Percentiles rank a stretch among this genome's conserved stretches.
These are phyloP conservation scores for Stentor coeruleus DNA, from an alignment of 73 alveolate species.

Conservation along the genomic window DNA sequence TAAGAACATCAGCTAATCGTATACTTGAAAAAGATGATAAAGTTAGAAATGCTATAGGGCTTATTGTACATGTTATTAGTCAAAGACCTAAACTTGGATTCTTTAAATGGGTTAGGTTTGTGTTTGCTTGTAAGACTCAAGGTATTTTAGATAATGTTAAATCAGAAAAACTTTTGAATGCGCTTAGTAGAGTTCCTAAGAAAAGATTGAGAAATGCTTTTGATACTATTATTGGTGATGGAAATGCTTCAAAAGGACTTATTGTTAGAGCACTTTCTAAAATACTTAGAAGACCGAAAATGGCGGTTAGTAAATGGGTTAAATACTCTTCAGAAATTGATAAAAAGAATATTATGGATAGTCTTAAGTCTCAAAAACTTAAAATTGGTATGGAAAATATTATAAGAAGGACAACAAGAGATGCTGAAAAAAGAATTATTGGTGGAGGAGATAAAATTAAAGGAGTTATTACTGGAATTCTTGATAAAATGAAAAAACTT, in stretches of 20 bases:
- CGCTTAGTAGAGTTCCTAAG: background rate
- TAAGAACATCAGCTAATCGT: background rate
- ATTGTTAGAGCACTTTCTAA: background rate
- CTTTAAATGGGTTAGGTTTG: background rate
- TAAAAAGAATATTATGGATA: background rate
- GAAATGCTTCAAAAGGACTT: background rate
- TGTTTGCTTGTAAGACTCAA: background rate
- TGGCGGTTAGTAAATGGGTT: constrained; percentile 5
- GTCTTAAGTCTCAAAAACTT: background rate
- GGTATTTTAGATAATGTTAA: background rate
- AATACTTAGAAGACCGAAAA: background rate
- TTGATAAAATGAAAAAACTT: background rate
- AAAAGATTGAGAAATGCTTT: background rate
- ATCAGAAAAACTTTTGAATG: background rate
- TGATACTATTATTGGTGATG: background rate
- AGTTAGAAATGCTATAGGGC: background rate
- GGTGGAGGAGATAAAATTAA: constrained; percentile 3
- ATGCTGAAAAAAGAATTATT: background rate
- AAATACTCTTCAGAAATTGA: background rate
- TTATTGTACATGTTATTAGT: background rate
- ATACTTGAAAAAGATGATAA: background rate
- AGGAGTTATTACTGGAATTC: background rate
- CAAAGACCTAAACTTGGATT: background rate
- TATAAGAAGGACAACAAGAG: background rate
- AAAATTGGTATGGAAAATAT: background rate